phyloP scores from a whole-genome alignment of 192 early-diverging fungal genomes.

The Funneliformis geosporum region DNA sequence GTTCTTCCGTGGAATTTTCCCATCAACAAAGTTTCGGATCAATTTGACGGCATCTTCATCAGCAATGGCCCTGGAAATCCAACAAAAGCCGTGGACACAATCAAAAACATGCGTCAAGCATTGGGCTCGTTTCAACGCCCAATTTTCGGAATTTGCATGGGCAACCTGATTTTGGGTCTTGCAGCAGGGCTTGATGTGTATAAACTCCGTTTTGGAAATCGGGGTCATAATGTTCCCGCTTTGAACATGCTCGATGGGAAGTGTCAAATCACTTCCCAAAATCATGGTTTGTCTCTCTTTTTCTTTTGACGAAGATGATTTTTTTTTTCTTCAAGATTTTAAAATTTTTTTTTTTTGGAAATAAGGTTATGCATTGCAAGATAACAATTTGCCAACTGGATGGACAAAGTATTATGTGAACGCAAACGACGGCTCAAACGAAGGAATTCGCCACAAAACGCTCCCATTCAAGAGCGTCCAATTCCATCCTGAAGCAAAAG shows the following conservation, averaged over 20 bases:
- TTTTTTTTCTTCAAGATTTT: too few relatives aligned
- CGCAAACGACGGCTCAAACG: slow-evolving; percentile 94
- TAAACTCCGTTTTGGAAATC: slow-evolving; percentile 94
- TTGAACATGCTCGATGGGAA: slow-evolving; percentile 72
- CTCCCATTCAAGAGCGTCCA: slow-evolving; percentile 84
- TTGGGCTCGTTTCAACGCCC: slow-evolving; percentile 68
- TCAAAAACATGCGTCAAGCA: slow-evolving; percentile 68
- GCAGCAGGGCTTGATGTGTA: slow-evolving; percentile 83
- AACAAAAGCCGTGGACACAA: slow-evolving; percentile 62
- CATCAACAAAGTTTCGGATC: slow-evolving; percentile 56
- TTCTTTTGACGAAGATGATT: too few relatives aligned
- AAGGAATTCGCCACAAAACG: slow-evolving; percentile 79
- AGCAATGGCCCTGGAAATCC: slow-evolving; percentile 94
- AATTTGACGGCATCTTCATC: slow-evolving; percentile 88
- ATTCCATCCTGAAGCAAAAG: slow-evolving; percentile 96
- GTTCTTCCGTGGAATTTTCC: slow-evolving; percentile 89
- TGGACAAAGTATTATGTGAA: slow-evolving; percentile 92
- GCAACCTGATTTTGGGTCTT: slow-evolving; percentile 88
- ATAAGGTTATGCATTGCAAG: slow-evolving; percentile 78
- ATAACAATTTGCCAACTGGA: slow-evolving; percentile 60
- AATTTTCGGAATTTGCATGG: slow-evolving; percentile 98
- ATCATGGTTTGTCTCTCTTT: too few relatives aligned
- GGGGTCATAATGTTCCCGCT: slow-evolving; percentile 95
- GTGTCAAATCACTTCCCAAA: slow-evolving; percentile 94
- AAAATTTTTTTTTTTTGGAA: too few relatives aligned